Evolutionary conservation across 345 rosid species (phyloP).

Genomic region (Murraya paniculata): DNA sequence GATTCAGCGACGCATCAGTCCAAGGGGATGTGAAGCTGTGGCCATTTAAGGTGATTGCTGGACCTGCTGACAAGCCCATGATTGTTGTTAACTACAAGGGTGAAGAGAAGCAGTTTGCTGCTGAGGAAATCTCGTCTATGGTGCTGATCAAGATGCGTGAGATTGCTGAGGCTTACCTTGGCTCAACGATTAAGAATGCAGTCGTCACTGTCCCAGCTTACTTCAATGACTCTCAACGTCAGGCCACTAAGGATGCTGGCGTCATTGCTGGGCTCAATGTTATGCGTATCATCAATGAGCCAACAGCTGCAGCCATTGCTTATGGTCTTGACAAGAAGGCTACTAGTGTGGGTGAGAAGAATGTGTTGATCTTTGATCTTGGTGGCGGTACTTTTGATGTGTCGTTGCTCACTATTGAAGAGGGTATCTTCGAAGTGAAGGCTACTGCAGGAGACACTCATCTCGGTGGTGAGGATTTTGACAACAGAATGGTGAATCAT

Average conservation of each 20-base stretch:
- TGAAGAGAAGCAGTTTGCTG: constrained; percentile 62
- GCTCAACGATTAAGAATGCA: constrained; percentile 51
- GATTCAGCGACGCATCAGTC: constrained; percentile 58
- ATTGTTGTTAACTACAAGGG: constrained; percentile 57
- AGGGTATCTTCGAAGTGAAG: constrained; percentile 74
- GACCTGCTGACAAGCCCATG: constrained; percentile 69
- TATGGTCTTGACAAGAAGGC: constrained; percentile 80
- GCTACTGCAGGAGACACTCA: constrained; percentile 80
- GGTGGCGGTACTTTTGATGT: constrained; percentile 81
- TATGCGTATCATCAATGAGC: constrained; percentile 72
- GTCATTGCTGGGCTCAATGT: constrained; percentile 73
- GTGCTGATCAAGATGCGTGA: constrained; percentile 80
- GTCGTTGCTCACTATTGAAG: constrained; percentile 65
- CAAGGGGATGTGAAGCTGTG: constrained; percentile 61
- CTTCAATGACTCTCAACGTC: constrained; percentile 72
- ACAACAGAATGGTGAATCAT: constrained; percentile 69
- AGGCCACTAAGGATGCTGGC: constrained; percentile 70
- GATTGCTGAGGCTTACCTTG: constrained; percentile 71
- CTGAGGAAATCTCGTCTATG: constrained; percentile 79
- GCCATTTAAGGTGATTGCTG: constrained; percentile 63
- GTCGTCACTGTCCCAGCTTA: constrained; percentile 77
- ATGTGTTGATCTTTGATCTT: constrained; percentile 60
- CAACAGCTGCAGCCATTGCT: constrained; percentile 80
- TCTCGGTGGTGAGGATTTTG: constrained; percentile 76
- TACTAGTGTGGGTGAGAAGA: constrained; percentile 62